A percentile compares a stretch with the other conserved stretches of the same genome.
Evolutionary conservation across 371 early-diverging fungal genomes (phyloP).

Genomic region (Nematocida sp.): DNA sequence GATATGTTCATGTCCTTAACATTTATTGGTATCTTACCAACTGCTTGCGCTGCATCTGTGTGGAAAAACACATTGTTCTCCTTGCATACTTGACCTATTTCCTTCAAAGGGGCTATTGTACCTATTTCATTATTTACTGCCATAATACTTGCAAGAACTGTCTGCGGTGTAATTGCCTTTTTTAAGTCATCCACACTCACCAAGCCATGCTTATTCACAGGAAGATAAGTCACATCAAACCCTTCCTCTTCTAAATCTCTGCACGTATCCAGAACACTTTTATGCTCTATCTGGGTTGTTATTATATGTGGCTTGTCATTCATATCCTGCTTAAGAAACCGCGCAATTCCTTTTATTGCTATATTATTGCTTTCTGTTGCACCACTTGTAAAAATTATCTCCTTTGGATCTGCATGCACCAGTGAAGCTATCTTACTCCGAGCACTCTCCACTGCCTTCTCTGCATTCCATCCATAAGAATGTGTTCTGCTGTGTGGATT

Average conservation of each 20-base stretch:
- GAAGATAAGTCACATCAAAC: slow-evolving; percentile 86
- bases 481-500: slow-evolving; percentile 97
- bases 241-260: slow-evolving; percentile 90
- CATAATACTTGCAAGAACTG: slow-evolving; percentile 89
- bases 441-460: slow-evolving; percentile 85
- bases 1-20: slow-evolving; percentile 92
- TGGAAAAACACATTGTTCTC: slow-evolving; percentile 71
- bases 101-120: slow-evolving; percentile 86
- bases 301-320: slow-evolving; percentile 85
- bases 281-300: slow-evolving; percentile 96
- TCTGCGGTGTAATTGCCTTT: slow-evolving; percentile 81
- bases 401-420: slow-evolving; percentile 90
- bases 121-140: slow-evolving; percentile 99
- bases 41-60: slow-evolving; percentile 97
- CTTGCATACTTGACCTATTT: slow-evolving; percentile 75
- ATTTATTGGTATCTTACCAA: slow-evolving; percentile 91
- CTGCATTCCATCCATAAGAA: slow-evolving; percentile 94
- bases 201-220: slow-evolving; percentile 81
- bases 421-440: slow-evolving; percentile 82
- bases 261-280: slow-evolving; percentile 97
- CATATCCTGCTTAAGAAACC: slow-evolving; percentile 75
- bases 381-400: slow-evolving; percentile 94
- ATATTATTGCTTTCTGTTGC: slow-evolving; percentile 98
- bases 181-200: slow-evolving; percentile 75
- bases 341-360: slow-evolving; percentile 88